A percentile compares a stretch with the other conserved stretches of the same genome.
Conservation (phyloP, 1,139 yeast species). For the Candida labiduridarum region DNA sequence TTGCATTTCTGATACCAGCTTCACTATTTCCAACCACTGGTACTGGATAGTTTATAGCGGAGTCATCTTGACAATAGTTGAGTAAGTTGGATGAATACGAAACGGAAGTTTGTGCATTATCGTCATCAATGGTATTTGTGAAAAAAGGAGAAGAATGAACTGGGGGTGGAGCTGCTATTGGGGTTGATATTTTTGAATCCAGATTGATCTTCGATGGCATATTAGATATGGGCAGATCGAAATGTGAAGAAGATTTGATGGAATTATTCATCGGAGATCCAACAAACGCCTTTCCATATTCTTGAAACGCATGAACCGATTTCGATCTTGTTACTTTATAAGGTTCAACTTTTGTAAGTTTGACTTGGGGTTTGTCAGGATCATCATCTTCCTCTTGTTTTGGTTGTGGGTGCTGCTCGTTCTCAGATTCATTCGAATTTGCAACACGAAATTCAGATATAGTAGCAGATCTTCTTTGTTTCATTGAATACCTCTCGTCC, state of each 20-base stretch:
- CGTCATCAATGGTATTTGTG: conserved; percentile 14
- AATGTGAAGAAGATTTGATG: not conserved
- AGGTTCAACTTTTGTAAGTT: conserved; percentile 11
- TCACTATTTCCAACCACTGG: not conserved
- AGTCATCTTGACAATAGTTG: conserved; percentile 2
- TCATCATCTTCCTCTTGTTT: not conserved
- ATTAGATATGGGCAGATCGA: conserved; percentile 1
- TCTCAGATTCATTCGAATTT: not conserved
- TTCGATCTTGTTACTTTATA: conserved; percentile 15
- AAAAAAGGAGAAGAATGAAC: conserved; percentile 4
- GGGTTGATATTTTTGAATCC: not conserved
- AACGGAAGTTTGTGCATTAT: conserved; percentile 14
- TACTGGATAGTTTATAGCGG: not conserved
- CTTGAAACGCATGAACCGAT: conserved; percentile 16
- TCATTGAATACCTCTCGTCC: not conserved
- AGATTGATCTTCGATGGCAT: not conserved
- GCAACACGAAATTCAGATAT: conserved; percentile 13
- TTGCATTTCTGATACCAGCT: conserved; percentile 15
- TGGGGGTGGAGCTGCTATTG: conserved; percentile 5
- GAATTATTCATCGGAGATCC: conserved; percentile 6
- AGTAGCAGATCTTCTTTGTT: conserved; percentile 13
- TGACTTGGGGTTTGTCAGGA: conserved; percentile 1
- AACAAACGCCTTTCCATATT: conserved; percentile 11
- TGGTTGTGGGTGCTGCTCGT: not conserved
- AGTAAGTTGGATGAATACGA: conserved; percentile 8